phyloP scores from a whole-genome alignment of 2,329 filamentous ascomycete species.

The Fusarium sambucinum region DNA sequence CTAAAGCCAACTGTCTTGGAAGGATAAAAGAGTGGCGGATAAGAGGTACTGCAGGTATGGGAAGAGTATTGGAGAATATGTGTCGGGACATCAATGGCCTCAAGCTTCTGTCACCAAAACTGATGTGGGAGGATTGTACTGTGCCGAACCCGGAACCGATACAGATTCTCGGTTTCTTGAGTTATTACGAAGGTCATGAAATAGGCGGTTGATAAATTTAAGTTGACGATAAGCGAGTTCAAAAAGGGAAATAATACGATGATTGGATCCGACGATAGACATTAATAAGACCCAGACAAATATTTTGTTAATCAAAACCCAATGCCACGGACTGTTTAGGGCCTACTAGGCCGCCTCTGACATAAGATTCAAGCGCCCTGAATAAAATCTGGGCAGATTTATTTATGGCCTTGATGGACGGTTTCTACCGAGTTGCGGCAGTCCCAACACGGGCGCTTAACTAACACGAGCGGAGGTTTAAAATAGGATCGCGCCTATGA shows the following conservation, averaged over 20 bases:
- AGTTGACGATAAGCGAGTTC: not conserved
- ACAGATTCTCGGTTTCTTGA: not conserved
- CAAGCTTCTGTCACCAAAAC: constrained; percentile 18
- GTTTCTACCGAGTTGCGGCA: constrained; percentile 22
- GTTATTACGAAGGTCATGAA: not conserved
- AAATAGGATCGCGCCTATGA: constrained; percentile 45
- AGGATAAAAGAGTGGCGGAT: constrained; percentile 24
- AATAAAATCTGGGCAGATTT: not conserved
- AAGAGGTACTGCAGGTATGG: constrained; percentile 23
- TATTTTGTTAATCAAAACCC: not conserved
- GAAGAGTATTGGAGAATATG: constrained; percentile 26
- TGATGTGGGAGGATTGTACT: constrained; percentile 25
- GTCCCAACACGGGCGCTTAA: constrained; percentile 19
- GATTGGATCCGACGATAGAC: not conserved
- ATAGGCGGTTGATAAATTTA: not conserved
- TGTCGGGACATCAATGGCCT: constrained; percentile 28
- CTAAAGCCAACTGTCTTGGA: not conserved
- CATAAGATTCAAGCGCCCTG: not conserved
- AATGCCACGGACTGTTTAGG: not conserved
- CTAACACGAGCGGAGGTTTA: constrained; percentile 16
- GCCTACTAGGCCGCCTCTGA: not conserved
- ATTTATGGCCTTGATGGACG: not conserved
- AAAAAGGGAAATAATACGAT: not conserved
- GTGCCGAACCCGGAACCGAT: not conserved
- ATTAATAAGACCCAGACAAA: not conserved